Evolutionary conservation across 352 stramenopile genomes (phyloP).

Genomic region (Aphanomyces euteiches): DNA sequence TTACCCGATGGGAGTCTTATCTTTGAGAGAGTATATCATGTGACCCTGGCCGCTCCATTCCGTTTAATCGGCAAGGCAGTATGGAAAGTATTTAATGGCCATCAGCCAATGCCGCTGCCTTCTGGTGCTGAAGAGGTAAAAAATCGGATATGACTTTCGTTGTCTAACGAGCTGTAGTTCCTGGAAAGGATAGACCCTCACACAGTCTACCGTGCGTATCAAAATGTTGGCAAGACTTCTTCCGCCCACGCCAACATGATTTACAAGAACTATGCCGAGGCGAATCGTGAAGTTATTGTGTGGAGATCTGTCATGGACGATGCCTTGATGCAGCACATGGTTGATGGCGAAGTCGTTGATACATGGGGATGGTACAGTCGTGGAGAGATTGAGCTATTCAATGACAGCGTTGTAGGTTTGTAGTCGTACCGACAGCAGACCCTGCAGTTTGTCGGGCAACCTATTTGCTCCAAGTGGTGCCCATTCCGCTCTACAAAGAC

Average conservation of each 20-base stretch:
- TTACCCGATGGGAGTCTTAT: not conserved
- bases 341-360: not conserved
- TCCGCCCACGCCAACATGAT: not conserved
- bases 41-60: not conserved
- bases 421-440: too few relatives aligned
- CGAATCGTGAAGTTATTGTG: not conserved
- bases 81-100: conserved; percentile 1
- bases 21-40: not conserved
- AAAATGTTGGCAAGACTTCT: not conserved
- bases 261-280: not conserved
- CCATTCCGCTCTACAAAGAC: not conserved
- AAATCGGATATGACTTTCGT: not conserved
- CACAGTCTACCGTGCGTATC: not conserved
- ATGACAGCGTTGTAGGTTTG: too few relatives aligned
- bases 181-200: not conserved
- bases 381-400: too few relatives aligned
- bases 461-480: not conserved
- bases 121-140: not conserved
- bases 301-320: not conserved
- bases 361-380: not conserved
- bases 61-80: not conserved
- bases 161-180: not conserved
- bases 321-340: not conserved
- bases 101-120: not conserved
- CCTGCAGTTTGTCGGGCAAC: not conserved